Base-by-base conservation (phyloP, 306 rosid genomes). In the Inga laurina region DNA sequence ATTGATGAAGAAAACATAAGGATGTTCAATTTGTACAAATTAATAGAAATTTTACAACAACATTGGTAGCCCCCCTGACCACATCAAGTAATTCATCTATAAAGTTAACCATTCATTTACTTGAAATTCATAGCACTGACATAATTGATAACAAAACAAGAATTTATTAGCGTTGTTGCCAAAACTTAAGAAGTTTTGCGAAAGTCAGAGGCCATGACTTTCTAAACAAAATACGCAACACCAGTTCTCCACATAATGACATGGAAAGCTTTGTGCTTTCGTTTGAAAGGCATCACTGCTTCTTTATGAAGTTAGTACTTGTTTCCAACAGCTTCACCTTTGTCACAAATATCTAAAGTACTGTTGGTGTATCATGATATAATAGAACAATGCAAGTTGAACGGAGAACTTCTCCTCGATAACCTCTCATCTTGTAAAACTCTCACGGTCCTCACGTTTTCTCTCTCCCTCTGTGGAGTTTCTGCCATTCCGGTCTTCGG, bases 261-360 rank as follows among this genome's bases (percentile, higher is more conserved):
- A 71, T 24, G 30, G 46, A 71, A 67, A 13, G 35, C 43, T 62
- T 78, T 72, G 81, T 75, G 32, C 66, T 81, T 71, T 32, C 59
- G 35, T 19, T 66, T 30, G 21, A 35, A 65, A 68, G 67, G 80
- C 14, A 52, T 61, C 45, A 69, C 45, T 6, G 18, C 52, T 49
- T 24, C 48, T 2, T 5, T 35, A 45, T 18, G 13, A 82, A 27
- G n/a, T 45, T 59, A 69, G 6, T 24, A 72, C 57, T 16, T 67
- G 71, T 39, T 22, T 54, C 86, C 45, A 73, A 65, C 75, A 37
- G 62, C 19, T 75, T 70, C 77, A 44, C 3, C 7, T 64, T 72
- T 18, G 34, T 71, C 68, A 14, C 43, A 69, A 84, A 84, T 75
- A 22, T 68, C 76, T 13, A 51, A 30, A 79, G 18, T 66, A 64